Percentiles rank a stretch among this genome's conserved stretches.
These are phyloP conservation scores for Fusarium poae DNA, from an alignment of 2,329 filamentous ascomycete species.

Conservation along the genomic window DNA sequence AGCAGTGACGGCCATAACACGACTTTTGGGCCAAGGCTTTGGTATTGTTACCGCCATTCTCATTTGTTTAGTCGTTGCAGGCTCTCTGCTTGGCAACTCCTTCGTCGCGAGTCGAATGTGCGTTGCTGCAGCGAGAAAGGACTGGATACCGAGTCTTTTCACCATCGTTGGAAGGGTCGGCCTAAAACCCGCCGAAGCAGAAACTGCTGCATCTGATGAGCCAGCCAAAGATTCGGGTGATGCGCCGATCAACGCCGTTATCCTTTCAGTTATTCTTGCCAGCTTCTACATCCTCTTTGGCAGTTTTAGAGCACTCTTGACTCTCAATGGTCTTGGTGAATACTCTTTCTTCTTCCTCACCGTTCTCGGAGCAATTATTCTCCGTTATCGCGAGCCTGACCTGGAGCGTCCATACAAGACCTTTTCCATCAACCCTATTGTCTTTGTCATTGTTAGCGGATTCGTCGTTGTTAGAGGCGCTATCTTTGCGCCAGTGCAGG, in stretches of 20 bases:
- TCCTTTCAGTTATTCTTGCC: conserved; percentile 63
- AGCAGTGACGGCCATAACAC: conserved; percentile 70
- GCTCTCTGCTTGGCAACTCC: conserved; percentile 72
- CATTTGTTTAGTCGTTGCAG: conserved; percentile 72
- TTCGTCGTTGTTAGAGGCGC: conserved; percentile 71
- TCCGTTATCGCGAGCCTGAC: conserved; percentile 68
- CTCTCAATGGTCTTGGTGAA: conserved; percentile 70
- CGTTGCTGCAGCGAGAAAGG: conserved; percentile 67
- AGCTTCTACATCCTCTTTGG: conserved; percentile 71
- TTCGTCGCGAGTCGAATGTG: conserved; percentile 73
- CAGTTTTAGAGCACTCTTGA: conserved; percentile 71
- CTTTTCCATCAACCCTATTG: conserved; percentile 61
- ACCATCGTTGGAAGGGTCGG: conserved; percentile 61
- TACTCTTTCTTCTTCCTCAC: conserved; percentile 75
- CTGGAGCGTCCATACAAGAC: conserved; percentile 70
- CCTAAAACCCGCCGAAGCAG: conserved; percentile 23
- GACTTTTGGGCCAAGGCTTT: conserved; percentile 65
- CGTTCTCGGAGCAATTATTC: conserved; percentile 68
- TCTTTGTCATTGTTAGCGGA: conserved; percentile 70
- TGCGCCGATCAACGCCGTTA: conserved; percentile 67
- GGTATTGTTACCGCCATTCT: conserved; percentile 68
- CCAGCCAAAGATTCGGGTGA: conserved; percentile 55
- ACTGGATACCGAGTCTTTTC: conserved; percentile 64
- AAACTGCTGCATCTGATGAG: neutral
- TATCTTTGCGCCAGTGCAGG: conserved; percentile 68